These are phyloP conservation scores for Coemansia sp. DNA, from an alignment of 192 early-diverging fungal genomes.

Conservation along the genomic window DNA sequence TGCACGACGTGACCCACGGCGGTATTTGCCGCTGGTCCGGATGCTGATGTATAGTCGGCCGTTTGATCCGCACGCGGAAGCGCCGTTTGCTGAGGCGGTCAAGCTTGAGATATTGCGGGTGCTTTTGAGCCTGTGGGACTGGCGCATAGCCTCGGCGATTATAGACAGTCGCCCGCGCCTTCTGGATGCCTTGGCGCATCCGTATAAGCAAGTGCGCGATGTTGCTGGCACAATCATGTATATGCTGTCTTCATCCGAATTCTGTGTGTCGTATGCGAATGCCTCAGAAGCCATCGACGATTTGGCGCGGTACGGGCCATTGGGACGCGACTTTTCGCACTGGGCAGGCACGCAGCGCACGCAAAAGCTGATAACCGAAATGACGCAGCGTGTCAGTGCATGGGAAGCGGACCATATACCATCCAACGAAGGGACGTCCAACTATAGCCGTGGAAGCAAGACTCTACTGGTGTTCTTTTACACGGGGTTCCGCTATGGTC, in stretches of 20 bases:
- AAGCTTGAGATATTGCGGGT: slow-evolving; percentile 70
- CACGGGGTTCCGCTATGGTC: slow-evolving; percentile 24
- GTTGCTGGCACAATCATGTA: slow-evolving; percentile 71
- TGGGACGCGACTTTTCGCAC: slow-evolving; percentile 49
- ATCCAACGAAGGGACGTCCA: slow-evolving; percentile 45
- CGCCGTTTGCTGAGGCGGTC: slow-evolving; percentile 80
- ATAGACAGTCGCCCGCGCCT: slow-evolving; percentile 31
- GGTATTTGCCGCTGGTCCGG: slow-evolving; percentile 72
- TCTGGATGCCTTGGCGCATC: slow-evolving; percentile 61
- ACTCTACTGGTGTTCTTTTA: slow-evolving; percentile 37
- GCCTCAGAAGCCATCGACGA: slow-evolving; percentile 49
- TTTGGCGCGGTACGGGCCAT: slow-evolving; percentile 35
- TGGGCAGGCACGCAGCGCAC: slow-evolving; percentile 39
- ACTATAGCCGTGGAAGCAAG: slow-evolving; percentile 52
- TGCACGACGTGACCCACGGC: slow-evolving; percentile 74
- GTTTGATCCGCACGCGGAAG: slow-evolving; percentile 72
- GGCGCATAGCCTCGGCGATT: slow-evolving; percentile 62
- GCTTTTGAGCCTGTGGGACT: slow-evolving; percentile 63
- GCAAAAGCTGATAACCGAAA: slow-evolving; percentile 23
- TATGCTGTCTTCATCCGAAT: slow-evolving; percentile 60
- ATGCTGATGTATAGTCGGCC: slow-evolving; percentile 58
- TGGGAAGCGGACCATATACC: slow-evolving; percentile 46
- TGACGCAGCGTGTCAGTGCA: slow-evolving; percentile 15
- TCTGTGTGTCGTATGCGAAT: slow-evolving; percentile 57
- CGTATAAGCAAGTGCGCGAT: slow-evolving; percentile 90